Base-by-base conservation (phyloP, 2,329 filamentous ascomycete species). In the Amauroascus verrucosus region DNA sequence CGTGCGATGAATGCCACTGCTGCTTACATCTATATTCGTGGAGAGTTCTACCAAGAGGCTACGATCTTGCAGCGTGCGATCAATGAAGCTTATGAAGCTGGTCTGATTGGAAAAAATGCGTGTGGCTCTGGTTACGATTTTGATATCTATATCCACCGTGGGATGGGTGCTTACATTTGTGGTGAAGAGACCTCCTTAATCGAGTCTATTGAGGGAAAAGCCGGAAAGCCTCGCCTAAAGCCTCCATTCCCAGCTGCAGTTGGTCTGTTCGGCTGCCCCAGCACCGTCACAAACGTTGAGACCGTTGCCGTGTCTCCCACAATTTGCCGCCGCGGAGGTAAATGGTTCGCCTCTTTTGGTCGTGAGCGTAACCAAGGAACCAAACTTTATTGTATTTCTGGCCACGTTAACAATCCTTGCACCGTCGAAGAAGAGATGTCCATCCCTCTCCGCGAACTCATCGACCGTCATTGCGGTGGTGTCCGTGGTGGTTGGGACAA, bases 351-450 rank as follows among this genome's bases (percentile, higher is more conserved):
- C 59, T 75, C 81, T 50, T 97, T 98, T 67, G 93, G 93, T 51
- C 89, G 93, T 62, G 91, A 97, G 76, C 85, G 93, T 61, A 98
- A 98, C 75, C 81, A 88, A 64, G 93, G 93, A 65, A 98, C 93
- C 60, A 98, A 98, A 79, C 85, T 98, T 40, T 98, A 86, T 78
- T 96, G 90, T 65, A 97, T 98, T 69, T 97, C 91, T 52, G 93
- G 93, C 26, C 88, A 97, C 71, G 93, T 98, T 76, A 98, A 98
- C 80, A 94, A 97, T 77, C 93, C 93, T 52, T 88, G 82, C 71
- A 97, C 93, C 0, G 93, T 98, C 57, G 93, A 98, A 73, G 93
- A 98, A 75, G 93, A 98, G 75, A 98, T 98, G 93, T 95, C 88
- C 50, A 98, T 98, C 62, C 86, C 93, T 41, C 82, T 98, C 56